Percentiles rank a stretch among this genome's conserved stretches.
phyloP scores from a whole-genome alignment of 441 rosid genomes.

The Corymbia citriodora region DNA sequence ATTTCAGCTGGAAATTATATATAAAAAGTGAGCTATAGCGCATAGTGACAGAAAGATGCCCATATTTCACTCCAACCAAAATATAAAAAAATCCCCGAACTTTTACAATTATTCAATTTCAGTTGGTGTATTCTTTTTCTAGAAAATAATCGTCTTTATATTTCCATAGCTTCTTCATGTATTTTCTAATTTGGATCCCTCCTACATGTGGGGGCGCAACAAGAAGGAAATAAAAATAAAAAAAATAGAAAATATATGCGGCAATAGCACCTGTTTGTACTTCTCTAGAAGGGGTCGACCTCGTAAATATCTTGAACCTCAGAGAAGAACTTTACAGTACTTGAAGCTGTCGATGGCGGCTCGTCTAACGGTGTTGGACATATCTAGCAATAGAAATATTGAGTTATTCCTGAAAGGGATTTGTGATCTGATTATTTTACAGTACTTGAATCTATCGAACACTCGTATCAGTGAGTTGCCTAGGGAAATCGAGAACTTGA shows the following conservation, averaged over 20 bases:
- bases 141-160: too few relatives aligned
- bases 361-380: rapidly evolving
- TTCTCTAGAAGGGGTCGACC: too few relatives aligned
- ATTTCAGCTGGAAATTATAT: neutral
- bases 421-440: neutral
- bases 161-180: too few relatives aligned
- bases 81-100: too few relatives aligned
- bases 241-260: too few relatives aligned
- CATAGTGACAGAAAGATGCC: neutral
- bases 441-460: rapidly evolving
- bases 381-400: rapidly evolving
- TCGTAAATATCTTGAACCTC: too few relatives aligned
- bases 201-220: too few relatives aligned
- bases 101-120: neutral
- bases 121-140: neutral
- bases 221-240: too few relatives aligned
- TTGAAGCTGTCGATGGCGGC: neutral
- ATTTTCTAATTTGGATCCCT: too few relatives aligned
- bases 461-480: rapidly evolving
- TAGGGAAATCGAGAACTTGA: neutral
- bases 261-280: too few relatives aligned
- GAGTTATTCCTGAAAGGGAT: neutral
- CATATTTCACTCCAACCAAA: too few relatives aligned
- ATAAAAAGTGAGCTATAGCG: neutral
- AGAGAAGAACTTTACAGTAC: too few relatives aligned